Conservation (phyloP, 106 monocot genomes). For the Dendrobium chrysotoxum region DNA sequence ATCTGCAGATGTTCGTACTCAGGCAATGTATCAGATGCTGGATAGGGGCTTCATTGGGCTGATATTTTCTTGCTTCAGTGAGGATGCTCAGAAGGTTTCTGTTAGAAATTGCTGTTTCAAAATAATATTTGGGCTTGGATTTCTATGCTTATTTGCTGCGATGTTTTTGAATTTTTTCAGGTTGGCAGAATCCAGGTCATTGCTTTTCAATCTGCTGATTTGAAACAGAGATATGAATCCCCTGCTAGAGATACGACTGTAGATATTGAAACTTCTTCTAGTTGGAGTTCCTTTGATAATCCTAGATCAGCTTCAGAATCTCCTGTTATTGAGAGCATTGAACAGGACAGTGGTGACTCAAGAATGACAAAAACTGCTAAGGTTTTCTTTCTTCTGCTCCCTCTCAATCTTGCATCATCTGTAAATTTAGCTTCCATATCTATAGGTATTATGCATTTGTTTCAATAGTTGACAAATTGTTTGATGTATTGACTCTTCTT, state of each 20-base stretch:
- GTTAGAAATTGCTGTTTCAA: not conserved
- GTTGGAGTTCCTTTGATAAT: constrained; percentile 61
- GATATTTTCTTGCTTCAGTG: constrained; percentile 93
- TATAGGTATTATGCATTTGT: not conserved
- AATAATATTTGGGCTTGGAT: not conserved
- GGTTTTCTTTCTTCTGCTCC: constrained; percentile 13
- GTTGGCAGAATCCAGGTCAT: constrained; percentile 92
- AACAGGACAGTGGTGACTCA: constrained; percentile 76
- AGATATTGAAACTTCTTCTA: constrained; percentile 64
- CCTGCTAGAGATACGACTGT: constrained; percentile 28
- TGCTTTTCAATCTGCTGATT: constrained; percentile 84
- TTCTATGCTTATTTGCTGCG: not conserved
- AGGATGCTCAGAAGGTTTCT: constrained; percentile 74
- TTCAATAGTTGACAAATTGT: not conserved
- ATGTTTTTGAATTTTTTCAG: constrained; percentile 24
- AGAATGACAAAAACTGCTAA: constrained; percentile 36
- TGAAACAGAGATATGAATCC: constrained; percentile 33
- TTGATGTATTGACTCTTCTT: not conserved
- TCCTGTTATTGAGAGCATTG: constrained; percentile 34
- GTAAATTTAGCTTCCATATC: not conserved
- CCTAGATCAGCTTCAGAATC: constrained; percentile 27
- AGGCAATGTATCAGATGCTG: constrained; percentile 92
- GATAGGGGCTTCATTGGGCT: constrained; percentile 89
- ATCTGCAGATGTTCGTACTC: constrained; percentile 85
- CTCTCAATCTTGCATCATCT: not conserved